A percentile compares a stretch with the other conserved stretches of the same genome.
Conservation (phyloP, 2,329 filamentous ascomycete genomes). For the Penicillium sp. region DNA sequence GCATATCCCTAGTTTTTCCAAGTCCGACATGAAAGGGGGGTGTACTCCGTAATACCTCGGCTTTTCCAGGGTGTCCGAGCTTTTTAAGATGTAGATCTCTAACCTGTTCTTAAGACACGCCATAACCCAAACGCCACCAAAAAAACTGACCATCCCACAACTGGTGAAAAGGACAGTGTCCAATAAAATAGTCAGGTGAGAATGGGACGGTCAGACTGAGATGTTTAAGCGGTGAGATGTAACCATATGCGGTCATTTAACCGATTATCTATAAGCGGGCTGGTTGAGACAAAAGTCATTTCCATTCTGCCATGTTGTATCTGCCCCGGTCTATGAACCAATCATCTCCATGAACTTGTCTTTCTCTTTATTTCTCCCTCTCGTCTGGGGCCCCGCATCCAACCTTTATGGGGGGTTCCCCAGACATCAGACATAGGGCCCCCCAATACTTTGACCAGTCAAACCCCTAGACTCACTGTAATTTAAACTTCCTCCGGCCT, state of each 20-base stretch:
- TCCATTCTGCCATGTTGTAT: background rate
- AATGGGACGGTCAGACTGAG: background rate
- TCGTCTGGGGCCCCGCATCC: constrained; percentile 3
- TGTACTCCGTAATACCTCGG: background rate
- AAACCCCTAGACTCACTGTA: background rate
- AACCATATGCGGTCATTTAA: background rate
- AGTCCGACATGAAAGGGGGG: background rate
- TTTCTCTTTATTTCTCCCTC: background rate
- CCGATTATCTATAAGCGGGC: background rate
- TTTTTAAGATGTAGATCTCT: background rate
- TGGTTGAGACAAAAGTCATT: background rate
- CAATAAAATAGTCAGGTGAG: background rate
- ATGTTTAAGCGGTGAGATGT: background rate
- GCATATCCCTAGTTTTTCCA: background rate
- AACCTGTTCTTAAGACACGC: background rate
- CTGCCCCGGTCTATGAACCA: background rate
- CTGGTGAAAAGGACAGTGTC: background rate
- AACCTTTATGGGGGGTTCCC: background rate
- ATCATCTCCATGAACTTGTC: background rate
- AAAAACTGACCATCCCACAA: background rate
- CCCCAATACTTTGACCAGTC: background rate
- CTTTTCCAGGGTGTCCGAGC: background rate
- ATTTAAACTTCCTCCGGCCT: background rate
- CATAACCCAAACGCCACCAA: background rate
- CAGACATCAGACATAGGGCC: no score